Evolutionary conservation across 1,284 basidiomycete species (phyloP).

Genomic region (Fomitopsis betulina): DNA sequence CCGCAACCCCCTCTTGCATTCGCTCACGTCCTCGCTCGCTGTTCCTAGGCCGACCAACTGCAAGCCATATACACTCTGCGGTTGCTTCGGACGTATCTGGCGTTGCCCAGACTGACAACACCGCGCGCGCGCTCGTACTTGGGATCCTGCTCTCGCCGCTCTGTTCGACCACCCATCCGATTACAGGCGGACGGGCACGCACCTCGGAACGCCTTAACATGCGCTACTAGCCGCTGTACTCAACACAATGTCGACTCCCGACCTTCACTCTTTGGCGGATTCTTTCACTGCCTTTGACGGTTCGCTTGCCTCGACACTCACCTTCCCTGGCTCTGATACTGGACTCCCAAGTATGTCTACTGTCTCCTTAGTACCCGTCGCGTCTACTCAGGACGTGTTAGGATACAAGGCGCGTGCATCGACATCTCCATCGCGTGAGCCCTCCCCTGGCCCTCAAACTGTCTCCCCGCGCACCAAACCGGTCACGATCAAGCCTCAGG

Average conservation of each 20-base stretch:
- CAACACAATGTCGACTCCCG: background rate
- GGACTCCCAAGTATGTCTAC: background rate
- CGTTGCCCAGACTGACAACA: background rate
- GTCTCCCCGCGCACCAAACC: background rate
- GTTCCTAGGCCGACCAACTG: background rate
- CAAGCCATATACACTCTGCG: background rate
- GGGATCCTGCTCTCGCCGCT: background rate
- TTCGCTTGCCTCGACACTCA: constrained; percentile 1
- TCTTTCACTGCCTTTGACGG: background rate
- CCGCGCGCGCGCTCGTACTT: background rate
- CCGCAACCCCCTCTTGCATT: background rate
- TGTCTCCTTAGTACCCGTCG: background rate
- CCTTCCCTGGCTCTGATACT: background rate
- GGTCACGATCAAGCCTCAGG: background rate
- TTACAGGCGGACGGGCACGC: background rate
- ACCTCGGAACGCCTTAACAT: background rate
- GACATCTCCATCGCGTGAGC: background rate
- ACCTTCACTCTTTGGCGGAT: background rate
- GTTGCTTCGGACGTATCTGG: background rate
- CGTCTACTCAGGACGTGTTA: background rate
- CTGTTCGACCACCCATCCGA: background rate
- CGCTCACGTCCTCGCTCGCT: background rate
- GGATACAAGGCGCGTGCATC: background rate
- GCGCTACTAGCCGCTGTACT: background rate
- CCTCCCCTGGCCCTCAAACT: background rate